Conservation (phyloP, 208 protist genomes). For the Borovskyia barvae region DNA sequence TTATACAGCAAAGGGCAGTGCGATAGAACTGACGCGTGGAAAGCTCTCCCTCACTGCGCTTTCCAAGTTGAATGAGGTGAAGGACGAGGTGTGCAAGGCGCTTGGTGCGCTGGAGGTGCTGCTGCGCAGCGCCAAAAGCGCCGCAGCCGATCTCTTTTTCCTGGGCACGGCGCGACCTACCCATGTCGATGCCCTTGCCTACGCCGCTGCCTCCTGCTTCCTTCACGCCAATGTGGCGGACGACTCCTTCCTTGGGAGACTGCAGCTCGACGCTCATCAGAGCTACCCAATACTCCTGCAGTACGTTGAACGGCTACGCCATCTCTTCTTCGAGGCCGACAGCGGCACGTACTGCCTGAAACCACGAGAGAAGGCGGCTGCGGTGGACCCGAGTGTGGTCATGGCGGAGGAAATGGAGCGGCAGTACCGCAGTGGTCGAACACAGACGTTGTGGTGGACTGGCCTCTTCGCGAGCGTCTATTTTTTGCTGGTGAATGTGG, state of each 20-base stretch:
- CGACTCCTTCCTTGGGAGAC: not conserved
- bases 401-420: constrained; percentile 25
- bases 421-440: constrained; percentile 53
- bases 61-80: constrained; percentile 43
- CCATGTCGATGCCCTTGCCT: constrained; percentile 66
- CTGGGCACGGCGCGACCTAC: constrained; percentile 56
- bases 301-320: constrained; percentile 75
- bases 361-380: constrained; percentile 11
- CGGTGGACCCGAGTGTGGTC: not conserved
- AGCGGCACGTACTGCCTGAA: constrained; percentile 64
- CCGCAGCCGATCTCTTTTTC: constrained; percentile 47
- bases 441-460: constrained; percentile 53
- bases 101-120: constrained; percentile 56
- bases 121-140: constrained; percentile 18
- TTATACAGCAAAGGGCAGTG: constrained; percentile 16
- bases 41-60: constrained; percentile 22
- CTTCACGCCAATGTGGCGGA: constrained; percentile 67
- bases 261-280: constrained; percentile 6
- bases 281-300: constrained; percentile 56
- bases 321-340: constrained; percentile 78
- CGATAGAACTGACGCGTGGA: constrained; percentile 8
- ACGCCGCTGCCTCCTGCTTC: constrained; percentile 69
- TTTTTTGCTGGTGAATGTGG: constrained; percentile 67
- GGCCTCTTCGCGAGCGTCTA: constrained; percentile 52
- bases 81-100: constrained; percentile 41